phyloP scores from a whole-genome alignment of 179 eudicot genomes.

The Corrigiola litoralis region DNA sequence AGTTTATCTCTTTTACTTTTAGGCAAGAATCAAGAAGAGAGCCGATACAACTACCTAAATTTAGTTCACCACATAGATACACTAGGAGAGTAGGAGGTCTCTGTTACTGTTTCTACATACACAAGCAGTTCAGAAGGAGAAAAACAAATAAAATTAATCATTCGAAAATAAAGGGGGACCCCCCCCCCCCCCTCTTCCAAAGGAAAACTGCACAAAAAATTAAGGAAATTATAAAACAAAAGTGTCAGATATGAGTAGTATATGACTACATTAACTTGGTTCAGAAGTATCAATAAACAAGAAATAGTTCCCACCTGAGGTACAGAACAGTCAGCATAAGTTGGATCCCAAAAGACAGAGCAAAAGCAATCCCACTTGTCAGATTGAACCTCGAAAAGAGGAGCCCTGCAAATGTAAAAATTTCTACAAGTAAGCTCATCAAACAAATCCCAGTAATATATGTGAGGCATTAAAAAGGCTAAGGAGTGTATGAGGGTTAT shows the following conservation, averaged over 20 bases:
- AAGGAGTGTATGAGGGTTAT: background rate
- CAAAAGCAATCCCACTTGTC: slow-evolving; percentile 91
- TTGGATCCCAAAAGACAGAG: slow-evolving; percentile 80
- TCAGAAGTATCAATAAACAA: background rate
- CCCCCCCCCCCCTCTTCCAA: no score
- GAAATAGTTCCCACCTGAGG: slow-evolving; percentile 64
- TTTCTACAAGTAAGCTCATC: background rate
- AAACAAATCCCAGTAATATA: background rate
- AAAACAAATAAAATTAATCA: background rate
- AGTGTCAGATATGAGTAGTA: no score
- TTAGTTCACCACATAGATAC: background rate
- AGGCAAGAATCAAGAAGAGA: background rate
- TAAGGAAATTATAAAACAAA: background rate
- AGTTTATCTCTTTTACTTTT: background rate
- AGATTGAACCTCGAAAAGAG: slow-evolving; percentile 95
- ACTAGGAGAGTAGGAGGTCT: background rate
- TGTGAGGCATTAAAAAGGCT: background rate
- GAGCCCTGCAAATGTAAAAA: slow-evolving; percentile 67
- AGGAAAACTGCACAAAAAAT: background rate
- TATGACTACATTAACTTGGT: background rate
- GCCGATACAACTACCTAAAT: background rate
- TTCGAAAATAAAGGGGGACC: background rate
- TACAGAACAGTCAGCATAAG: slow-evolving; percentile 89
- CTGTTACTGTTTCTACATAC: background rate
- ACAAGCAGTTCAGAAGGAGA: background rate